Evolutionary conservation across 1,139 yeast genomes (phyloP).

Genomic region (Lodderomyces elongisporus): DNA sequence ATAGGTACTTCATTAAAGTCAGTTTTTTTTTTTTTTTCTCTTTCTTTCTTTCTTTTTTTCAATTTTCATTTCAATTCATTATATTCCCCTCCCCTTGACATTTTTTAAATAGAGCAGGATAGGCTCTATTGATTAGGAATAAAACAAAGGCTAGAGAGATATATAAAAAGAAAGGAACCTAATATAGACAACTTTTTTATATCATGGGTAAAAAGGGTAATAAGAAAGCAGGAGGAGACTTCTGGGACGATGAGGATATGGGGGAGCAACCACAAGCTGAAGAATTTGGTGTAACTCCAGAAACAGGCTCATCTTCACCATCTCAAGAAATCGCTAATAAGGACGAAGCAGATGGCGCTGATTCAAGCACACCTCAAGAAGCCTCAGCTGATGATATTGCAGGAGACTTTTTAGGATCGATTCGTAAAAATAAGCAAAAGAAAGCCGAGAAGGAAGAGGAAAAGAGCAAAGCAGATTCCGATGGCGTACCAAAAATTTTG

Average conservation of each 20-base stretch:
- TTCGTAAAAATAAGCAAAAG: constrained; percentile 74
- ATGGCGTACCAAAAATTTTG: constrained; percentile 66
- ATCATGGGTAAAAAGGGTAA: constrained; percentile 54
- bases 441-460: constrained; percentile 56
- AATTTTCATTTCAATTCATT: too few relatives aligned
- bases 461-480: constrained; percentile 33
- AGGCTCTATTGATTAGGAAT: constrained; percentile 3
- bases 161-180: constrained; percentile 1
- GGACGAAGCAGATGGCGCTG: constrained; percentile 25
- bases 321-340: constrained; percentile 14
- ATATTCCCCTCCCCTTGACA: too few relatives aligned
- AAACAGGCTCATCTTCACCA: constrained; percentile 13
- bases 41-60: too few relatives aligned
- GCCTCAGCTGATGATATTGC: constrained; percentile 42
- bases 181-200: not conserved
- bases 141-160: not conserved
- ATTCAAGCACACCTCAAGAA: too few relatives aligned
- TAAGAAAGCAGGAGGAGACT: constrained; percentile 57
- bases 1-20: too few relatives aligned
- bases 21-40: too few relatives aligned
- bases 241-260: constrained; percentile 86
- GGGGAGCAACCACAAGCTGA: constrained; percentile 53
- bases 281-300: constrained; percentile 39
- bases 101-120: too few relatives aligned
- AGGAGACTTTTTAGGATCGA: constrained; percentile 76